Conservation (phyloP, 2,329 filamentous ascomycete genomes). For the Teratosphaeriaceae sp. region DNA sequence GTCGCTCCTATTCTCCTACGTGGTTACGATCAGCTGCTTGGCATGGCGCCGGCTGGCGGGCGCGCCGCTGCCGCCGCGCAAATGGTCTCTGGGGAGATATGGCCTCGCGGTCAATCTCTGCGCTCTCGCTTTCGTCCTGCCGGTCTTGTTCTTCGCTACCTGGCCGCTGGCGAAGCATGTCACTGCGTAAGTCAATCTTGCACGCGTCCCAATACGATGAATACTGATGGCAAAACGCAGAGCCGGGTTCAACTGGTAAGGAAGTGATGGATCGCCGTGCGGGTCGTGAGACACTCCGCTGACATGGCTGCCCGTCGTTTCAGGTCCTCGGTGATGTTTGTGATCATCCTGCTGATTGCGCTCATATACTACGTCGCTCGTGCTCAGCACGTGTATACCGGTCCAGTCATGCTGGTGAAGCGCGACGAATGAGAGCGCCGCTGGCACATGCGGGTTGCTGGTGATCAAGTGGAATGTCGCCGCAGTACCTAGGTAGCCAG, state of each 20-base stretch:
- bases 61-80: constrained; percentile 7
- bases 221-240: background rate
- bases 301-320: too few relatives aligned
- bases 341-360: constrained; percentile 29
- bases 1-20: constrained; percentile 11
- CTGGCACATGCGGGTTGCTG: background rate
- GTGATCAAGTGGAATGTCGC: too few relatives aligned
- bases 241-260: background rate
- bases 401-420: constrained; percentile 6
- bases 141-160: constrained; percentile 20
- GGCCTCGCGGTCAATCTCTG: constrained; percentile 17
- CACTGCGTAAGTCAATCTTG: background rate
- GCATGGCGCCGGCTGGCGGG: constrained; percentile 10
- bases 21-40: constrained; percentile 11
- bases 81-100: constrained; percentile 14
- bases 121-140: background rate
- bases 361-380: constrained; percentile 33
- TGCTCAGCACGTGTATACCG: constrained; percentile 23
- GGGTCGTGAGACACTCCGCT: too few relatives aligned
- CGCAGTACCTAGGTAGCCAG: too few relatives aligned
- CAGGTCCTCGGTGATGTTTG: constrained; percentile 27
- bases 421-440: constrained; percentile 1
- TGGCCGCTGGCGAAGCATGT: background rate
- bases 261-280: too few relatives aligned
- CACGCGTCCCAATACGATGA: background rate